A percentile compares a stretch with the other conserved stretches of the same genome.
Conservation (phyloP, 2,329 filamentous ascomycete species). For the Graphiopsis chlorocephala region DNA sequence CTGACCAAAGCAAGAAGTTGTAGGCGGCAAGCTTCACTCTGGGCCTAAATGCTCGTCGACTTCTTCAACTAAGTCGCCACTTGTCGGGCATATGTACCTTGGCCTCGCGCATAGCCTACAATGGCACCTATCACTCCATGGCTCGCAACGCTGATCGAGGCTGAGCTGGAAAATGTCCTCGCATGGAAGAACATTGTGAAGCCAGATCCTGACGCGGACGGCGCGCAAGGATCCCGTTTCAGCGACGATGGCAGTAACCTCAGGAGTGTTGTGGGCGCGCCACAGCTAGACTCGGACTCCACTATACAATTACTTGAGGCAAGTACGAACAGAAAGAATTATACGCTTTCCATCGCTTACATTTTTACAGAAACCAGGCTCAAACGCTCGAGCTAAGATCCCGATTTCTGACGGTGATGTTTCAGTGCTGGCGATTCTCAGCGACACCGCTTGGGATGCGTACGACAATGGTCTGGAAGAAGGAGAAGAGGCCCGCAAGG, state of each 20-base stretch:
- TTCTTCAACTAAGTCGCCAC: not conserved
- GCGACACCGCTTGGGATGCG: constrained; percentile 19
- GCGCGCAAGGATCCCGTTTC: constrained; percentile 19
- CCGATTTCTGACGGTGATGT: constrained; percentile 28
- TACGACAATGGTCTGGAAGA: constrained; percentile 9
- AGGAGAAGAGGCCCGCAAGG: constrained; percentile 16
- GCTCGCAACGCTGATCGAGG: constrained; percentile 28
- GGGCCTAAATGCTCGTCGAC: not conserved
- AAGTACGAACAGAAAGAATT: not conserved
- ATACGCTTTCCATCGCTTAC: not conserved
- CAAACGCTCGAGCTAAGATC: constrained; percentile 12
- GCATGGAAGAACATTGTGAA: constrained; percentile 28
- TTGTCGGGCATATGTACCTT: not conserved
- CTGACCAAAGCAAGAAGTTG: not conserved
- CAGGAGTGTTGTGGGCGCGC: constrained; percentile 20
- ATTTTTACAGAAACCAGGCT: constrained; percentile 16
- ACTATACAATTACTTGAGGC: constrained; percentile 24
- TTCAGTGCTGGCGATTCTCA: constrained; percentile 27
- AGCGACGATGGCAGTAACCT: constrained; percentile 34
- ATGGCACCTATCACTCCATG: constrained; percentile 29
- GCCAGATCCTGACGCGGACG: constrained; percentile 22
- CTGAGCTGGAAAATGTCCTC: constrained; percentile 28
- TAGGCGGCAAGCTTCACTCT: not conserved
- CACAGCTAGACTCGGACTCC: constrained; percentile 11
- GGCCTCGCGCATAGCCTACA: not conserved